These are phyloP conservation scores for Xylaria venustula DNA, from an alignment of 495 filamentous ascomycete species.

Conservation along the genomic window DNA sequence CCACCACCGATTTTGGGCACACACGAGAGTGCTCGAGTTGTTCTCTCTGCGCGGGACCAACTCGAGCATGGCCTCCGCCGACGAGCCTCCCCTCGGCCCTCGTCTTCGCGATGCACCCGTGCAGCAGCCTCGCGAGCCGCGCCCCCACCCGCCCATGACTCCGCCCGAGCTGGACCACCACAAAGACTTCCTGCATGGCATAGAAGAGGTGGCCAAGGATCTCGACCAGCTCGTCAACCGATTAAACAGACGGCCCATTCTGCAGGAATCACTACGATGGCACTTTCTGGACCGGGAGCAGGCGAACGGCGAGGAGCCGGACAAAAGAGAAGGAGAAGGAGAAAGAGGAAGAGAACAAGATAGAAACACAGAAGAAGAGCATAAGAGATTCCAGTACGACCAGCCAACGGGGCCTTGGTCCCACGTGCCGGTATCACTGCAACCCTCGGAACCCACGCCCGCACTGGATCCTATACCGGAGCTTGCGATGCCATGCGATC, in stretches of 20 bases:
- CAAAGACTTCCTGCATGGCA: neutral
- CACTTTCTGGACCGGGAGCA: neutral
- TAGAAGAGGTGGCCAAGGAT: neutral
- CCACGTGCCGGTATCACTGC: no score
- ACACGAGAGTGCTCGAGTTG: slow-evolving; percentile 3
- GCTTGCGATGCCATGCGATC: slow-evolving; percentile 1
- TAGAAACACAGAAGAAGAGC: neutral
- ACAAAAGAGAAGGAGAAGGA: no score
- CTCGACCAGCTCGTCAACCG: slow-evolving; percentile 30
- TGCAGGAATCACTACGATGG: slow-evolving; percentile 18
- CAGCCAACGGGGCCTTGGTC: no score
- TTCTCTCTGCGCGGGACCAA: slow-evolving; percentile 2
- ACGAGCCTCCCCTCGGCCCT: neutral
- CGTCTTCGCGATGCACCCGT: neutral
- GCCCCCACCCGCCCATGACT: neutral
- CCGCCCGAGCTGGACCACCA: slow-evolving; percentile 2
- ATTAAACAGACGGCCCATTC: slow-evolving; percentile 36
- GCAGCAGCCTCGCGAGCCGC: neutral
- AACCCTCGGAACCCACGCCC: slow-evolving; percentile 9
- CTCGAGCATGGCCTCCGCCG: slow-evolving; percentile 9
- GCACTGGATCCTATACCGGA: slow-evolving; percentile 1
- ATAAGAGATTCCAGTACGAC: neutral
- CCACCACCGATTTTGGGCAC: neutral
- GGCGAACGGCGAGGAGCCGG: no score
- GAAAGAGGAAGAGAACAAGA: no score